phyloP scores from a whole-genome alignment of 306 rosid genomes.

The Trifolium subterraneum region DNA sequence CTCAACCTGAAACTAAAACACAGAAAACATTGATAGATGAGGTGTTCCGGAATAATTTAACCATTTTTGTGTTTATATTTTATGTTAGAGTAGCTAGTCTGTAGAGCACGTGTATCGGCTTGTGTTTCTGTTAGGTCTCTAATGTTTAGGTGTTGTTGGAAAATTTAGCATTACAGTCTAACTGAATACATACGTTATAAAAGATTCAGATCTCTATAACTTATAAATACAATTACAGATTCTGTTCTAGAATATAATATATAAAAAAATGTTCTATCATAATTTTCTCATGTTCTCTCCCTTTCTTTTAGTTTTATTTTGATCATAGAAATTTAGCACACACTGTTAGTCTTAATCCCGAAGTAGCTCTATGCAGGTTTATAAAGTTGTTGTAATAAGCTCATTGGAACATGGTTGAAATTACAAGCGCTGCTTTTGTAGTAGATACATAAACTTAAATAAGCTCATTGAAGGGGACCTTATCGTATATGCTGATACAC shows the following conservation, averaged over 20 bases:
- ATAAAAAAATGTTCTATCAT: neutral
- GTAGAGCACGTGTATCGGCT: neutral
- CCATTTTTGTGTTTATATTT: slow-evolving; percentile 9
- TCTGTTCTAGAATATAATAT: slow-evolving; percentile 2
- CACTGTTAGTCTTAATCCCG: slow-evolving; percentile 3
- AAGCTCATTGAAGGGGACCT: slow-evolving; percentile 9
- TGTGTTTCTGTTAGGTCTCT: neutral
- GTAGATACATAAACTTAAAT: slow-evolving; percentile 12
- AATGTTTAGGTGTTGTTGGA: neutral
- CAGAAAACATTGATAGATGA: neutral
- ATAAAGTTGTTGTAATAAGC: neutral
- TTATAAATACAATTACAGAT: neutral
- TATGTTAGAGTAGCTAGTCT: slow-evolving; percentile 16
- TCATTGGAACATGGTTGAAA: neutral
- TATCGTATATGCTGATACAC: slow-evolving; percentile 13
- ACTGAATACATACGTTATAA: neutral
- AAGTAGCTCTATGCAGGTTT: neutral
- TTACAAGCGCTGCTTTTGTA: neutral
- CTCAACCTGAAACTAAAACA: neutral
- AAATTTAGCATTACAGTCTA: neutral
- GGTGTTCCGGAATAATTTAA: neutral
- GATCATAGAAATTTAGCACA: neutral
- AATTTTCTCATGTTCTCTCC: slow-evolving; percentile 6
- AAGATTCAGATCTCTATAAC: neutral
- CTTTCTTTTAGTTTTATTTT: neutral